These are phyloP conservation scores for Pythium biforme DNA, from an alignment of 352 stramenopile genomes.

Conservation along the genomic window DNA sequence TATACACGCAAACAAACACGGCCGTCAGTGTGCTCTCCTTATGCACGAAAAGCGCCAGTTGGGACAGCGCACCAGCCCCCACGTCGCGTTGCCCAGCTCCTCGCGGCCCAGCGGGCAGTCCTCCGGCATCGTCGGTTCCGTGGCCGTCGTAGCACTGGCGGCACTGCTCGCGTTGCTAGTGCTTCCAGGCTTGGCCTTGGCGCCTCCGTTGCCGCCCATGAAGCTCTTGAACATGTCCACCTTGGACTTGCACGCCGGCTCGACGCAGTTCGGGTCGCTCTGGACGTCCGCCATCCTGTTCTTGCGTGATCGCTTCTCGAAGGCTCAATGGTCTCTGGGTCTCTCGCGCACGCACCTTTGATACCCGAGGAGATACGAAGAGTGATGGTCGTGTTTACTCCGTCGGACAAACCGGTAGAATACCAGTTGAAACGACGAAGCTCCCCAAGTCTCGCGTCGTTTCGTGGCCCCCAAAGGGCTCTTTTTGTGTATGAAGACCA, in stretches of 20 bases:
- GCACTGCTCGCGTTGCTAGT: neutral
- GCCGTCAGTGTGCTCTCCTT: constrained; percentile 6
- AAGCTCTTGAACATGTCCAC: constrained; percentile 83
- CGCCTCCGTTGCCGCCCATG: constrained; percentile 41
- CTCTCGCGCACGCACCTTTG: neutral
- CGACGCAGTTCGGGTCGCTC: constrained; percentile 81
- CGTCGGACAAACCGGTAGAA: constrained; percentile 3
- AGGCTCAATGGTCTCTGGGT: neutral
- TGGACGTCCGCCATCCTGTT: constrained; percentile 38
- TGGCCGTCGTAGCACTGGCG: constrained; percentile 1
- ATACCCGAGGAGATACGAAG: neutral
- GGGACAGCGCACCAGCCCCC: constrained; percentile 65
- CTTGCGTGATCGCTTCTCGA: constrained; percentile 1
- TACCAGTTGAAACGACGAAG: no score
- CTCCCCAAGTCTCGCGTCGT: constrained; percentile 23
- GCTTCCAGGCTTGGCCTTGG: constrained; percentile 21
- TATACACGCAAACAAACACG: neutral
- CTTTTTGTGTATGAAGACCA: constrained; percentile 5
- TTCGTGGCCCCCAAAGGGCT: constrained; percentile 4
- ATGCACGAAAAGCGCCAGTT: neutral
- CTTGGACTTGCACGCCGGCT: constrained; percentile 85
- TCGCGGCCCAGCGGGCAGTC: constrained; percentile 87
- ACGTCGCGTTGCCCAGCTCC: constrained; percentile 85
- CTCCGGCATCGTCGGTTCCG: constrained; percentile 20
- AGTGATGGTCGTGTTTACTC: constrained; percentile 9